Conservation (phyloP, 192 early-diverging fungal genomes). For the Globomyces pollinis-pini region DNA sequence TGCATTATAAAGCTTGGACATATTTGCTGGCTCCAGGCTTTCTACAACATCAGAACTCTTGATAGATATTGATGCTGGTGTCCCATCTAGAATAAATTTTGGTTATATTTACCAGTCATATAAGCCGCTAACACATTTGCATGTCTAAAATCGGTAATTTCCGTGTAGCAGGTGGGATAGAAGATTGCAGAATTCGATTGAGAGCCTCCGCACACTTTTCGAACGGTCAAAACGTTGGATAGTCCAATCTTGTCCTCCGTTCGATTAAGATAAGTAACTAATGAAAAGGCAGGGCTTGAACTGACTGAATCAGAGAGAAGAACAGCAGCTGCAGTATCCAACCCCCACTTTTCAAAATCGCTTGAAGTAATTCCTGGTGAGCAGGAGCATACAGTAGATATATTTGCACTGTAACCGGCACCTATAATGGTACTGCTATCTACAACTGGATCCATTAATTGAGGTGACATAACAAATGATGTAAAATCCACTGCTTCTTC, state of each 20-base stretch:
- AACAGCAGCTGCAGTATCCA: background rate
- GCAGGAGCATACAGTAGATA: constrained; percentile 3
- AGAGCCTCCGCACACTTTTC: too few relatives aligned
- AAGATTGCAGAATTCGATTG: too few relatives aligned
- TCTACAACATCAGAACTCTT: background rate
- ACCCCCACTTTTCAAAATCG: background rate
- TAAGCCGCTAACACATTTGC: background rate
- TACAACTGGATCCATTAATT: background rate
- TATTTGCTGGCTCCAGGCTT: background rate
- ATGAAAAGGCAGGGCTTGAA: too few relatives aligned
- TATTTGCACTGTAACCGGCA: background rate
- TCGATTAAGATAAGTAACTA: too few relatives aligned
- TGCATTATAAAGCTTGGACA: constrained; percentile 5
- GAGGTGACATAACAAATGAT: constrained; percentile 1
- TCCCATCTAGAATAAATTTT: background rate
- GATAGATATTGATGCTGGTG: constrained; percentile 5
- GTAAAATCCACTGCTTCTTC: background rate
- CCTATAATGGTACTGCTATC: background rate
- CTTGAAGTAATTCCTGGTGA: background rate
- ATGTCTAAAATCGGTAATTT: background rate
- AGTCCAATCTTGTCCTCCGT: too few relatives aligned
- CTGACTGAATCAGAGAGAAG: too few relatives aligned
- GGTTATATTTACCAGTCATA: too few relatives aligned
- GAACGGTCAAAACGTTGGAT: too few relatives aligned
- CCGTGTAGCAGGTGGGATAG: background rate